Percentiles rank a stretch among this genome's conserved stretches.
Conservation (phyloP, 345 rosid genomes). For the Schrenkiella parvula region DNA sequence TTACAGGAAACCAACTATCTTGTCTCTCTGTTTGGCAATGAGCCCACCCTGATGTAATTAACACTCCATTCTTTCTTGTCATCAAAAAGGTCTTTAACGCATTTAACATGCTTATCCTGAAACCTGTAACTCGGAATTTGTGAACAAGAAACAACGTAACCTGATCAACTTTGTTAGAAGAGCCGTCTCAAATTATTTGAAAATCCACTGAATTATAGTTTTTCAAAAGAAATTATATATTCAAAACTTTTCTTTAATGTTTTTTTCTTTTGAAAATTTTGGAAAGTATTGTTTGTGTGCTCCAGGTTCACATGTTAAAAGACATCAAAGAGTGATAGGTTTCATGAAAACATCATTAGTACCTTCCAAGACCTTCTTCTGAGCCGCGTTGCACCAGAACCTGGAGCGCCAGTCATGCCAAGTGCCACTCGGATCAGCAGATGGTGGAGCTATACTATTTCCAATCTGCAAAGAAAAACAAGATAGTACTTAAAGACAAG, state of each 20-base stretch:
- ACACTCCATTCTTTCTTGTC: conserved; percentile 7
- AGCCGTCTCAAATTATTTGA: background rate
- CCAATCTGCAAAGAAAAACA: conserved; percentile 2
- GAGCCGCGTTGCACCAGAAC: conserved; percentile 1
- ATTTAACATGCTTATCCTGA: conserved; percentile 23
- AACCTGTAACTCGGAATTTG: background rate
- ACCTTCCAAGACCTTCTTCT: conserved; percentile 13
- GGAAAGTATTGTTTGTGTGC: too few species aligned
- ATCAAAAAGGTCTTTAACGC: conserved; percentile 12
- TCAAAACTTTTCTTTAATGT: too few species aligned
- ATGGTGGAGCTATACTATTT: conserved; percentile 20
- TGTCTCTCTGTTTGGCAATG: conserved; percentile 28
- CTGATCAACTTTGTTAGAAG: background rate
- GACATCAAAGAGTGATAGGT: too few species aligned
- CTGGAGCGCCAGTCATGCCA: conserved; percentile 8
- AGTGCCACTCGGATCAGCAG: conserved; percentile 13
- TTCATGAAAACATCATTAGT: background rate
- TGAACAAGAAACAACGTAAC: background rate
- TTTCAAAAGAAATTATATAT: background rate
- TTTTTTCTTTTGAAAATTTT: too few species aligned
- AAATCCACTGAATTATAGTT: background rate
- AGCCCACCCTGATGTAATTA: conserved; percentile 16
- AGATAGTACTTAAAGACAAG: background rate
- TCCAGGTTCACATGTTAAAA: too few species aligned
- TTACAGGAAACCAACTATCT: conserved; percentile 13